Evolutionary conservation across 768 basidiomycete species (phyloP).

Genomic region (Russula sp.): DNA sequence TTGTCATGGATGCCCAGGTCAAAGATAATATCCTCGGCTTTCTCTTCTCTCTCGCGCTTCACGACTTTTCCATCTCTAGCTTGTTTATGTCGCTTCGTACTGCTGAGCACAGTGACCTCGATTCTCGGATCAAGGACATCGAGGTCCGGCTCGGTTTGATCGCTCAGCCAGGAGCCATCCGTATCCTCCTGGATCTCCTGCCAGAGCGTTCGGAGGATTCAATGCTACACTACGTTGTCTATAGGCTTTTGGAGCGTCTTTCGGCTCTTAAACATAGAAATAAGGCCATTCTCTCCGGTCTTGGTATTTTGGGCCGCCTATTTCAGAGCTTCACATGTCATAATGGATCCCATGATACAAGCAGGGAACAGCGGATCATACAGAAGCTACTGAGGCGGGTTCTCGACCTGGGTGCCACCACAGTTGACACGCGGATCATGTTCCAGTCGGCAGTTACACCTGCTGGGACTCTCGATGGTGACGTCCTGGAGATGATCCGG

Average conservation of each 20-base stretch:
- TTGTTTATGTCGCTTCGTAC: conserved; percentile 52
- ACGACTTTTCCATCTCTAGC: conserved; percentile 56
- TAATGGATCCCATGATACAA: conserved; percentile 34
- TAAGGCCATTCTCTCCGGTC: conserved; percentile 59
- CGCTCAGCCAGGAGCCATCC: conserved; percentile 56
- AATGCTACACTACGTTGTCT: conserved; percentile 50
- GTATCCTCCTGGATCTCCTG: conserved; percentile 54
- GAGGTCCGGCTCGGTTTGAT: conserved; percentile 48
- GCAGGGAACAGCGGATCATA: conserved; percentile 54
- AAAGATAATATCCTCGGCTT: conserved; percentile 61
- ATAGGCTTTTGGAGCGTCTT: conserved; percentile 62
- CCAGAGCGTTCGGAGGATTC: conserved; percentile 39
- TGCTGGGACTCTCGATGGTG: conserved; percentile 53
- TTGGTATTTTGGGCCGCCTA: conserved; percentile 53
- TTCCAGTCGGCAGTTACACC: conserved; percentile 55
- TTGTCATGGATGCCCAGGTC: conserved; percentile 48
- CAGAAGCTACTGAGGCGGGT: conserved; percentile 65
- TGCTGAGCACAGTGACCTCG: conserved; percentile 43
- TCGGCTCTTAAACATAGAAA: conserved; percentile 64
- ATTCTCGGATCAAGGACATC: conserved; percentile 45
- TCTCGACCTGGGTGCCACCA: conserved; percentile 71
- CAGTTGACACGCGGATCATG: conserved; percentile 58
- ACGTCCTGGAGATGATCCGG: conserved; percentile 68
- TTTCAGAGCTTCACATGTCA: conserved; percentile 47
- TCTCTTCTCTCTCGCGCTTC: conserved; percentile 62